Conservation (phyloP, 1,139 yeast species). For the Tardiomyces depauwii region DNA sequence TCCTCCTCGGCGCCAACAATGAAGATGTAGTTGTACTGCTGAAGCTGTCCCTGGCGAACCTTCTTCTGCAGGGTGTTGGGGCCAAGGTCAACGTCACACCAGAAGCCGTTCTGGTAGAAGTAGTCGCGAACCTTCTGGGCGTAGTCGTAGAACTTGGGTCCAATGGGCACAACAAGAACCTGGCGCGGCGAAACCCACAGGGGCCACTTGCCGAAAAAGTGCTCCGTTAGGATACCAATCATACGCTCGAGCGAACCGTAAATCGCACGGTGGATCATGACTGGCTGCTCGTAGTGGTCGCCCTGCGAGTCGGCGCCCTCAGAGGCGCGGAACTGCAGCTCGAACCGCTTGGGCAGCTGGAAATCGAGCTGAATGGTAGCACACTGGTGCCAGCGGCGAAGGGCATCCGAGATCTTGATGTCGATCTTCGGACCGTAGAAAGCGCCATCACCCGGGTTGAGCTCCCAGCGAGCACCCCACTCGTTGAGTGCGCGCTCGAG, state of each 20-base stretch:
- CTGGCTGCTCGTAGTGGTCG: conserved; percentile 49
- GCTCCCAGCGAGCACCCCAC: conserved; percentile 79
- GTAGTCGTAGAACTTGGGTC: conserved; percentile 81
- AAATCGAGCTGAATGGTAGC: conserved; percentile 97
- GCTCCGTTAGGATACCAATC: conserved; percentile 96
- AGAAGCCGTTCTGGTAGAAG: conserved; percentile 63
- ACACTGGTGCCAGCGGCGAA: conserved; percentile 93
- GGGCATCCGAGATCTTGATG: conserved; percentile 82
- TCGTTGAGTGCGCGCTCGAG: conserved; percentile 53
- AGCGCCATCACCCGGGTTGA: conserved; percentile 96
- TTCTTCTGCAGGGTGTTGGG: conserved; percentile 96
- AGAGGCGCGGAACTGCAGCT: conserved; percentile 57
- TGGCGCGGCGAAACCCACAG: conserved; percentile 99
- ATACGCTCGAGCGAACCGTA: conserved; percentile 97
- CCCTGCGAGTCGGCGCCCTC: conserved; percentile 17
- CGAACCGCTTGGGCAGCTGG: conserved; percentile 90
- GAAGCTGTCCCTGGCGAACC: conserved; percentile 89
- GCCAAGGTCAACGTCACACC: conserved; percentile 82
- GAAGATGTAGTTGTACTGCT: conserved; percentile 87
- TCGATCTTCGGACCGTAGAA: conserved; percentile 98
- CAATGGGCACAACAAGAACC: conserved; percentile 88
- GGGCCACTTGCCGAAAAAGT: conserved; percentile 98
- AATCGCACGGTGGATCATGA: conserved; percentile 97
- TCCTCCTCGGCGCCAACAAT: conserved; percentile 95
- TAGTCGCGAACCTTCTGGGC: conserved; percentile 67